These are phyloP conservation scores for Aspergillus homomorphus DNA, from an alignment of 495 filamentous ascomycete genomes.

Conservation along the genomic window DNA sequence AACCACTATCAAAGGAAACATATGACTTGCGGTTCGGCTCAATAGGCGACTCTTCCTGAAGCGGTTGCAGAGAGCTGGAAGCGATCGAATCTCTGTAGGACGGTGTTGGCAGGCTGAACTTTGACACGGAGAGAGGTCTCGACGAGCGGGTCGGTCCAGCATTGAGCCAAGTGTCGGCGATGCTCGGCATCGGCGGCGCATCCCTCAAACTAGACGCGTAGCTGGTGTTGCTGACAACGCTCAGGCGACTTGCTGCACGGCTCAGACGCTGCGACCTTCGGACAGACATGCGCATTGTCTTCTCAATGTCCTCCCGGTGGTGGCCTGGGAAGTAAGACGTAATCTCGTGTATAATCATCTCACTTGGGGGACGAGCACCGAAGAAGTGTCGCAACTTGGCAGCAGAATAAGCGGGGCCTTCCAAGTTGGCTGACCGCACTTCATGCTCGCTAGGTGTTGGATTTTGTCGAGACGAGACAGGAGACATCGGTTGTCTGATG, in stretches of 20 bases:
- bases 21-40: constrained; percentile 94
- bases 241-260: constrained; percentile 84
- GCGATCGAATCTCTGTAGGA: constrained; percentile 82
- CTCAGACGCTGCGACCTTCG: constrained; percentile 86
- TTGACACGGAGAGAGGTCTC: constrained; percentile 62
- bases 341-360: constrained; percentile 93
- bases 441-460: constrained; percentile 54
- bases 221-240: constrained; percentile 90
- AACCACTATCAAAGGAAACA: constrained; percentile 87
- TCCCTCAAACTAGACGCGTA: constrained; percentile 87
- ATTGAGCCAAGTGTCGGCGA: constrained; percentile 89
- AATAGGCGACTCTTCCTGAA: constrained; percentile 87
- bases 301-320: constrained; percentile 85
- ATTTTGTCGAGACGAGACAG: constrained; percentile 61
- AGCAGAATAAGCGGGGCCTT: constrained; percentile 47
- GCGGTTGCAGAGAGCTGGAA: constrained; percentile 79
- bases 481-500: constrained; percentile 78
- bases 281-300: constrained; percentile 87
- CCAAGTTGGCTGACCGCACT: constrained; percentile 33
- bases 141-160: constrained; percentile 41
- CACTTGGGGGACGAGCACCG: constrained; percentile 87
- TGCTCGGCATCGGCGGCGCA: constrained; percentile 87
- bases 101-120: constrained; percentile 54
- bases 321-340: constrained; percentile 97
- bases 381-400: constrained; percentile 71